These are phyloP conservation scores for button mushroom (Agaricus bisporus) DNA, from an alignment of 768 basidiomycete genomes.

Conservation along the genomic window DNA sequence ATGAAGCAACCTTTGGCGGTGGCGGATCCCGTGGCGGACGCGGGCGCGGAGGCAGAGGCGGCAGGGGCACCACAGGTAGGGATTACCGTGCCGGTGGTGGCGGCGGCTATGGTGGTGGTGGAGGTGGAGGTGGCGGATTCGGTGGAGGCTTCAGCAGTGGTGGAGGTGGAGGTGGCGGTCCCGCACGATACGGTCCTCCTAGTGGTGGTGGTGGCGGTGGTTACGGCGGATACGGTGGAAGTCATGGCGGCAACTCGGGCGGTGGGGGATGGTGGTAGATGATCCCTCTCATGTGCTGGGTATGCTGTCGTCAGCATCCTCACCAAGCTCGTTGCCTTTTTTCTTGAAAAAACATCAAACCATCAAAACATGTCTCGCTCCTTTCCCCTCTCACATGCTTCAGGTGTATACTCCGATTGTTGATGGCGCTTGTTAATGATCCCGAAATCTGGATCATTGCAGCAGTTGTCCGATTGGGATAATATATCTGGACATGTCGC, in stretches of 20 bases:
- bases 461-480: not conserved
- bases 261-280: slow-evolving; percentile 43
- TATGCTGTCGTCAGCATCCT: not conserved
- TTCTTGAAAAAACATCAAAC: slow-evolving; percentile 18
- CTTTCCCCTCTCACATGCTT: slow-evolving; percentile 5
- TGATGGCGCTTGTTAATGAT: too few species aligned
- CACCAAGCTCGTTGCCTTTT: slow-evolving; percentile 4
- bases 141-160: slow-evolving; percentile 20
- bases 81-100: slow-evolving; percentile 38
- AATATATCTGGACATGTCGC: not conserved
- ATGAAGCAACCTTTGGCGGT: slow-evolving; percentile 71
- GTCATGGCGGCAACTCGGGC: slow-evolving; percentile 12
- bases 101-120: slow-evolving; percentile 27
- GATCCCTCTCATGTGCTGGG: not conserved
- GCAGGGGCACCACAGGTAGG: slow-evolving; percentile 40
- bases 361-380: slow-evolving; percentile 17
- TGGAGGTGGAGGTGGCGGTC: slow-evolving; percentile 22
- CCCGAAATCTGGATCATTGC: too few species aligned
- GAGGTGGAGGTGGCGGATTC: slow-evolving; percentile 24
- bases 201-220: slow-evolving; percentile 24
- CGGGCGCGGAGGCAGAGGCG: slow-evolving; percentile 52
- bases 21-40: slow-evolving; percentile 49
- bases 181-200: slow-evolving; percentile 16
- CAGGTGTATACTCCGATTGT: slow-evolving; percentile 1
- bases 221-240: slow-evolving; percentile 20